phyloP scores from a whole-genome alignment of 441 rosid species.

The Pelargonium fulgidum region DNA sequence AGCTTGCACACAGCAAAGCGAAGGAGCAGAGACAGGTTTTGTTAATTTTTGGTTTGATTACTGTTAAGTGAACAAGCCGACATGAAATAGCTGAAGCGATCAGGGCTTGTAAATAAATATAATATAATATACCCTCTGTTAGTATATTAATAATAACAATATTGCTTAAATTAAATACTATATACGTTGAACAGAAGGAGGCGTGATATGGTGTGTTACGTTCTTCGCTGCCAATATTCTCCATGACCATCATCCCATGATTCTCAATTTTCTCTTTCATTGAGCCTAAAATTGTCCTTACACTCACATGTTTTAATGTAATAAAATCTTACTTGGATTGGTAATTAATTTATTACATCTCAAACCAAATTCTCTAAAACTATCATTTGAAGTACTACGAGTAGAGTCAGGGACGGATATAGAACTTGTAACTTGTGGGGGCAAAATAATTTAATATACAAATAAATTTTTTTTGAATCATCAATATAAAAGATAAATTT shows the following conservation, averaged over 20 bases:
- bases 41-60: constrained; percentile 18
- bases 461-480: too few relatives aligned
- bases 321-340: too few relatives aligned
- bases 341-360: too few relatives aligned
- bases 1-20: constrained; percentile 42
- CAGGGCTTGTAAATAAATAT: constrained; percentile 25
- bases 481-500: too few relatives aligned
- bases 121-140: neutral
- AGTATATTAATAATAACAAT: neutral
- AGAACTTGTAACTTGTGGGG: too few relatives aligned
- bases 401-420: too few relatives aligned
- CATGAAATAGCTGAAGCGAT: constrained; percentile 47
- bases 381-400: too few relatives aligned
- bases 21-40: constrained; percentile 40
- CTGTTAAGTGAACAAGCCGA: constrained; percentile 55
- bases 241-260: neutral
- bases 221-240: neutral
- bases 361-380: too few relatives aligned
- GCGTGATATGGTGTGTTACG: constrained; percentile 6
- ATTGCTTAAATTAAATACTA: neutral
- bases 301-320: too few relatives aligned
- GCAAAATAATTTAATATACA: too few relatives aligned
- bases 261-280: neutral
- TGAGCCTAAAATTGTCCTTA: neutral
- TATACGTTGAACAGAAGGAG: neutral